Percentiles rank a stretch among this genome's conserved stretches.
phyloP scores from a whole-genome alignment of 768 basidiomycete genomes.

The Neoboletus subvelutipes region DNA sequence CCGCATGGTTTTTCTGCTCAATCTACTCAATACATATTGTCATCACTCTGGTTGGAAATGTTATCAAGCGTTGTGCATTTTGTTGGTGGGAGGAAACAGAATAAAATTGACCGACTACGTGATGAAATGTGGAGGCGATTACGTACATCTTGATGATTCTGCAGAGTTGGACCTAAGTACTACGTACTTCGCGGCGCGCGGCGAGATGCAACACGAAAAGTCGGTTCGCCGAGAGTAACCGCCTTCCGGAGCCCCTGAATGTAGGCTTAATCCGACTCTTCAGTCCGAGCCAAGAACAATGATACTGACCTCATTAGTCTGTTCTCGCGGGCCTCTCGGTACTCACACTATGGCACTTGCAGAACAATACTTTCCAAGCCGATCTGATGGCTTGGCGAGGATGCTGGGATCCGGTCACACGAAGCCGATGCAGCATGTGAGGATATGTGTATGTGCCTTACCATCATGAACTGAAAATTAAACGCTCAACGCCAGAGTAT shows the following conservation, averaged over 20 bases:
- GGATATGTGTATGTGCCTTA: not conserved
- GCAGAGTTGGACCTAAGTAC: too few species aligned
- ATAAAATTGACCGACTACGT: too few species aligned
- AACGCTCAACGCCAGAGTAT: not conserved
- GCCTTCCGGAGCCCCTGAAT: not conserved
- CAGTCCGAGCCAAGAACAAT: not conserved
- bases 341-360: not conserved
- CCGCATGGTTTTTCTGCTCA: slow-evolving; percentile 22
- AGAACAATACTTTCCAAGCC: too few species aligned
- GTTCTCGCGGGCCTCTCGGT: not conserved
- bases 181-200: too few species aligned
- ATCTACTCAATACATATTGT: slow-evolving; percentile 28
- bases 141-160: not conserved
- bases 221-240: not conserved
- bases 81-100: not conserved
- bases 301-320: not conserved
- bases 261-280: too few species aligned
- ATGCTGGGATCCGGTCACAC: not conserved
- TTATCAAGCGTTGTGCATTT: slow-evolving; percentile 4
- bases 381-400: not conserved
- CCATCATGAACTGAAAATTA: not conserved
- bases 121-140: not conserved
- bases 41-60: slow-evolving; percentile 18
- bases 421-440: not conserved
- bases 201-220: too few species aligned